Base-by-base conservation (phyloP, 1,284 basidiomycete genomes). In the Cutaneotrichosporon daszewskae region DNA sequence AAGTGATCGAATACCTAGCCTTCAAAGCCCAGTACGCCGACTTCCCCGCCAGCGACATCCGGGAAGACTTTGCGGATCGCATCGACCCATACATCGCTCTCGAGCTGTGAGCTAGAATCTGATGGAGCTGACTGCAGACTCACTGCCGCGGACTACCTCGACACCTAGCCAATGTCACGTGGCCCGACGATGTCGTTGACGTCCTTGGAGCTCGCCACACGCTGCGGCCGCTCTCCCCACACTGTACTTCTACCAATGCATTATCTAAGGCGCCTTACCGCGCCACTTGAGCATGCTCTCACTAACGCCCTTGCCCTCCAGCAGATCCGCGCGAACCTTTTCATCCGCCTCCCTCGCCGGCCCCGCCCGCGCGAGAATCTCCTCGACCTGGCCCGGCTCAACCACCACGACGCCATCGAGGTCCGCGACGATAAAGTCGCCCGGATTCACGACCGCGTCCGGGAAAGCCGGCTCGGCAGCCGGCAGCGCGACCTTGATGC, bases 401-500 rank as follows among this genome's bases (percentile, higher is more conserved):
- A 95, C 79, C 56, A 83, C 85, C 2, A 96, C 87, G 0, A 94
- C 88, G 0, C 92, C 92, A 62, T 96, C 87, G 44, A 83, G 77
- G 63, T 97, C 92, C 13, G 82, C 90, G 14, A 94, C 68, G 27
- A 96, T 78, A 73, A 83, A 78, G 63, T 95, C 92, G 3, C 83
- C 85, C 3, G 91, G 86, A 18, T 79, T 63, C 4, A 96, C 77
- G 1, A 67, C 76, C 2, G 83, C 75, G 1, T 45, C 76, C 53
- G 8, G 82, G 75, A 47, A 37, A 11, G 49, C 22, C 36, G 53
- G 43, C 32, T 43, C 46, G 19, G 45, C 35, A 34, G 22, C 14
- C 17, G 43, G 43, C 22, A 46, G 38, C 19, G 19, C 31, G 3
- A 51, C 29, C n/a, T 65, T 48, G 48, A 95, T 85, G 14, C 72